Conservation (phyloP, 2,329 filamentous ascomycete genomes). For the Didymella sp. region DNA sequence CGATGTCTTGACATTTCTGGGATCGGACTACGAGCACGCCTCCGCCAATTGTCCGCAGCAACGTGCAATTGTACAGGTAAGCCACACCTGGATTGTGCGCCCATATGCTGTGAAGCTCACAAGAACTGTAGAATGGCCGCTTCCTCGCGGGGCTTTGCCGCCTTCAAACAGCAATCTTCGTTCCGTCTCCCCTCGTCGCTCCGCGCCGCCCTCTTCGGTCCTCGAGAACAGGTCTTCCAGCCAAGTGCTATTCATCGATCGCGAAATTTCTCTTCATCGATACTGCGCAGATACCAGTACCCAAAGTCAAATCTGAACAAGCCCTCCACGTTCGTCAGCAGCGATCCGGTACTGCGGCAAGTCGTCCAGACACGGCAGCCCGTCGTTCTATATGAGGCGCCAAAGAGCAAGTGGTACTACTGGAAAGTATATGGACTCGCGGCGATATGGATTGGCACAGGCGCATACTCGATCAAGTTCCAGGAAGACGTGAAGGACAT, state of each 20-base stretch:
- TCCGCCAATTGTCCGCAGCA: conserved; percentile 6
- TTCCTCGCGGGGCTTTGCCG: conserved; percentile 39
- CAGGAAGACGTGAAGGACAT: conserved; percentile 41
- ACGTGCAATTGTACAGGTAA: not conserved
- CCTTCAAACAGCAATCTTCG: conserved; percentile 35
- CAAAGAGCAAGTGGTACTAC: conserved; percentile 36
- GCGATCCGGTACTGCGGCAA: conserved; percentile 45
- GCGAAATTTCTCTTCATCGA: conserved; percentile 37
- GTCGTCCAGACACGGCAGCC: conserved; percentile 41
- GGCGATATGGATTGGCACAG: conserved; percentile 34
- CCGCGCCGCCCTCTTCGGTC: conserved; percentile 40
- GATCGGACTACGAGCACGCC: conserved; percentile 5
- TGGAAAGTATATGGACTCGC: conserved; percentile 39
- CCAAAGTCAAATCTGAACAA: conserved; percentile 18
- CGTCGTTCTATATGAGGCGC: conserved; percentile 45
- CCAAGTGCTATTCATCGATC: conserved; percentile 19
- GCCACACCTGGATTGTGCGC: conserved; percentile 1
- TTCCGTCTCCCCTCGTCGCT: conserved; percentile 45
- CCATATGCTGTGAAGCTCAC: not conserved
- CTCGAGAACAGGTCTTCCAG: conserved; percentile 33
- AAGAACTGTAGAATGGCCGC: conserved; percentile 36
- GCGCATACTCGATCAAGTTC: conserved; percentile 41
- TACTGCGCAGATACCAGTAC: conserved; percentile 34
- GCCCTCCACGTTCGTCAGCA: conserved; percentile 27
- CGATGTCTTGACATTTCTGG: conserved; percentile 17